Evolutionary conservation across 2,329 filamentous ascomycete genomes (phyloP).

Genomic region (Sporothrix pseudoabietina): DNA sequence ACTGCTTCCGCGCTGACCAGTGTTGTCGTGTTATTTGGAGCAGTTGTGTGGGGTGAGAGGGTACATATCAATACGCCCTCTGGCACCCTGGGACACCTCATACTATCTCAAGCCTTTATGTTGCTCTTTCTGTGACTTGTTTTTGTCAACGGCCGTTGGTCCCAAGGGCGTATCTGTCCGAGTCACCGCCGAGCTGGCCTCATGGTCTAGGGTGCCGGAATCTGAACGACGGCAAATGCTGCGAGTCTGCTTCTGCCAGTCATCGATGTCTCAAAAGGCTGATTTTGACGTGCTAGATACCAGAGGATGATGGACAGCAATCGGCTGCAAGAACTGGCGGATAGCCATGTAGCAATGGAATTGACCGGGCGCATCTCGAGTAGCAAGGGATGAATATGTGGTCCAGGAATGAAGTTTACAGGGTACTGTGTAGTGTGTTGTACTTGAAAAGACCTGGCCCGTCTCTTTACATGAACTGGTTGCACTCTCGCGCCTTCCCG

Average conservation of each 20-base stretch:
- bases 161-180: neutral
- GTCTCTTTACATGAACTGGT: slow-evolving; percentile 16
- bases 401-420: neutral
- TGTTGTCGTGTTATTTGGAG: neutral
- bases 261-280: neutral
- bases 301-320: too few relatives aligned
- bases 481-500: slow-evolving; percentile 21
- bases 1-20: neutral
- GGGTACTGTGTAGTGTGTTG: neutral
- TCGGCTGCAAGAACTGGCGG: neutral
- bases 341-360: neutral
- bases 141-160: neutral
- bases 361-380: neutral
- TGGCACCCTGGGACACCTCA: neutral
- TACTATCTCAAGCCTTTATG: neutral
- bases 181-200: neutral
- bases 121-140: neutral
- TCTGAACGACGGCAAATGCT: neutral
- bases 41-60: neutral
- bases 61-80: too few relatives aligned
- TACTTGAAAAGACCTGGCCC: slow-evolving; percentile 6
- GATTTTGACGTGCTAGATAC: neutral
- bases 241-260: neutral
- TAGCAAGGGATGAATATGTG: neutral
- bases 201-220: neutral